phyloP scores from a whole-genome alignment of 192 early-diverging fungal species.

The Allomyces macrogynus region DNA sequence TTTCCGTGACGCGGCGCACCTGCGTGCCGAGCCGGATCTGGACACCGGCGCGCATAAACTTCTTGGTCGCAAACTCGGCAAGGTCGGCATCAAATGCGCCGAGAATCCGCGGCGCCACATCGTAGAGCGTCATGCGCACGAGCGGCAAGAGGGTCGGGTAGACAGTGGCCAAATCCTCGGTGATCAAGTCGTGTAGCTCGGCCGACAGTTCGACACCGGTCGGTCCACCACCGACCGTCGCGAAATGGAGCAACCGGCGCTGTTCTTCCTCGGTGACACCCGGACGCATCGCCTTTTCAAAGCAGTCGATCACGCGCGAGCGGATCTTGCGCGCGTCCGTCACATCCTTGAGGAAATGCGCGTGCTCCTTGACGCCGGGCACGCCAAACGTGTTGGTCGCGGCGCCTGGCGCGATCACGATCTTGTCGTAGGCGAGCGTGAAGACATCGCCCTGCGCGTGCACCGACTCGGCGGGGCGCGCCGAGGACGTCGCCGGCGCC shows the following conservation, averaged over 20 bases:
- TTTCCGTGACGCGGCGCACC: constrained; percentile 35
- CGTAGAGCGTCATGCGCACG: constrained; percentile 41
- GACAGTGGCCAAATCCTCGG: constrained; percentile 18
- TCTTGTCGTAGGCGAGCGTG: constrained; percentile 48
- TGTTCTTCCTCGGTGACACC: constrained; percentile 38
- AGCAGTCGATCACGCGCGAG: constrained; percentile 49
- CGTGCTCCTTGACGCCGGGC: constrained; percentile 63
- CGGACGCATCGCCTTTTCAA: constrained; percentile 38
- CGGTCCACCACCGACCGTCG: constrained; percentile 71
- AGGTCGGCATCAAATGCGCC: constrained; percentile 53
- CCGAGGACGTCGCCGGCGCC: neutral
- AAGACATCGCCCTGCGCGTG: constrained; percentile 13
- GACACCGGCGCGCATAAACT: constrained; percentile 59
- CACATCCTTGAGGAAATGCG: constrained; percentile 69
- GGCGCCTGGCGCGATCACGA: constrained; percentile 65
- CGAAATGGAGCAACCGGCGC: constrained; percentile 51
- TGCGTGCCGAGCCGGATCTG: constrained; percentile 41
- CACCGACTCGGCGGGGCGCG: neutral
- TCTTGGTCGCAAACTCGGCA: constrained; percentile 45
- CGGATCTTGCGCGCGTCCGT: constrained; percentile 66
- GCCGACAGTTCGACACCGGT: constrained; percentile 56
- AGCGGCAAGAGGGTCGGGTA: neutral
- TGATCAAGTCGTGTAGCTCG: constrained; percentile 64
- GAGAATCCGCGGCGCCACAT: constrained; percentile 60
- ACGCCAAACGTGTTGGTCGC: constrained; percentile 68